Percentiles rank a stretch among this genome's conserved stretches.
Conservation (phyloP, 768 basidiomycete species). For the Baorangia bicolor region DNA sequence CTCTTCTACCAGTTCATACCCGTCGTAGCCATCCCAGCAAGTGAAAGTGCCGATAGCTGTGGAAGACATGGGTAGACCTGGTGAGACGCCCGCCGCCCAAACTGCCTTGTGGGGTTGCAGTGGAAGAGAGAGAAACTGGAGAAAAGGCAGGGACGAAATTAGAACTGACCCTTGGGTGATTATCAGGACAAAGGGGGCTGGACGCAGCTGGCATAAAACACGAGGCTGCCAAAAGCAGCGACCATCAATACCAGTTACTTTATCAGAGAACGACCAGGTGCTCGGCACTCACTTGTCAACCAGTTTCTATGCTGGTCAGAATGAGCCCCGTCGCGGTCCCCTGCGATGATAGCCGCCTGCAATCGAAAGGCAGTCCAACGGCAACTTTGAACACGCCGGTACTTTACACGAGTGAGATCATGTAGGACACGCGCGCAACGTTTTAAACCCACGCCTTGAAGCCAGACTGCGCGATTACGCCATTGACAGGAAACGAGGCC, state of each 20-base stretch:
- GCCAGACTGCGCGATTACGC: conserved; percentile 24
- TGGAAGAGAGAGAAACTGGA: conserved; percentile 18
- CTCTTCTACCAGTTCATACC: conserved; percentile 24
- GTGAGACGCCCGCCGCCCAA: conserved; percentile 19
- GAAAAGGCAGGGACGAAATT: conserved; percentile 22
- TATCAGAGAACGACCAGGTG: conserved; percentile 18
- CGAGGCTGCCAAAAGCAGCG: conserved; percentile 36
- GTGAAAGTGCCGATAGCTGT: conserved; percentile 35
- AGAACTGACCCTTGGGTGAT: conserved; percentile 31
- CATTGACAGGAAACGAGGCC: conserved; percentile 26
- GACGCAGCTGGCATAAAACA: conserved; percentile 31
- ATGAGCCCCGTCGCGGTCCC: neutral
- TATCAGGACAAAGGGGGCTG: conserved; percentile 30
- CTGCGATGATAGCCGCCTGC: neutral
- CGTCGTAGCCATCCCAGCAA: conserved; percentile 34
- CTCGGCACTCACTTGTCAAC: neutral
- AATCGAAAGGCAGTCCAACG: neutral
- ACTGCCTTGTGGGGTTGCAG: conserved; percentile 21
- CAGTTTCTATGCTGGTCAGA: neutral
- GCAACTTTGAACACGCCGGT: neutral
- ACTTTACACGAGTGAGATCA: conserved; percentile 1
- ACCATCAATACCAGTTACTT: conserved; percentile 25
- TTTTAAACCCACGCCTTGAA: conserved; percentile 17
- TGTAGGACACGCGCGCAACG: conserved; percentile 11
- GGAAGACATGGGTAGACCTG: conserved; percentile 28